Evolutionary conservation across 108 stramenopile genomes (phyloP).

Genomic region (Cylindrotheca fusiformis): DNA sequence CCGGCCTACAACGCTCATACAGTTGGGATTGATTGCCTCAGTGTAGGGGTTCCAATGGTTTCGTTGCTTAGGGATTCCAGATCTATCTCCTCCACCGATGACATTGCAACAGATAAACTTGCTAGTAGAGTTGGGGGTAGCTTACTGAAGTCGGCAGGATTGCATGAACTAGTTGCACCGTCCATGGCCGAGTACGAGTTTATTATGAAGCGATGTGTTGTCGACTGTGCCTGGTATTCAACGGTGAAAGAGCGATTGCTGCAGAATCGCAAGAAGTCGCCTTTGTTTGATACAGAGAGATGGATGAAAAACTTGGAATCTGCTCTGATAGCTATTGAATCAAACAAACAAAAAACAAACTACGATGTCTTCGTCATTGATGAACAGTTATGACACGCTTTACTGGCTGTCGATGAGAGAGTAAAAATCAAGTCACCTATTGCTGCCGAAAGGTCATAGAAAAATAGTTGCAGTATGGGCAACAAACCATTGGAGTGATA

Average conservation of each 20-base stretch:
- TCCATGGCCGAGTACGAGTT: constrained; percentile 57
- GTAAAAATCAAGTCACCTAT: no score
- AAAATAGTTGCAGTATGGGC: no score
- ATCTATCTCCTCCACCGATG: not conserved
- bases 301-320: constrained; percentile 53
- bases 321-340: not conserved
- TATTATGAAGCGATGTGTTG: constrained; percentile 35
- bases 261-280: constrained; percentile 9
- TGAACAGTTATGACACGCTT: no score
- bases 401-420: no score
- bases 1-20: constrained; percentile 88
- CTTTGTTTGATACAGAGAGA: constrained; percentile 46
- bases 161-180: constrained; percentile 27
- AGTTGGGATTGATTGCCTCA: constrained; percentile 71
- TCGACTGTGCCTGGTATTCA: constrained; percentile 42
- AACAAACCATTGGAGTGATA: no score
- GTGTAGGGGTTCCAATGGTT: constrained; percentile 81
- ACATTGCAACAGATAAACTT: constrained; percentile 58
- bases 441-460: no score
- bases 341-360: not conserved
- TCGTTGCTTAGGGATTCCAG: constrained; percentile 35
- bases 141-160: constrained; percentile 47
- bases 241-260: constrained; percentile 5
- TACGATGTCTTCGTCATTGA: constrained; percentile 2
- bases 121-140: constrained; percentile 79